Base-by-base conservation (phyloP, 768 basidiomycete genomes). In the Mycena maculata region DNA sequence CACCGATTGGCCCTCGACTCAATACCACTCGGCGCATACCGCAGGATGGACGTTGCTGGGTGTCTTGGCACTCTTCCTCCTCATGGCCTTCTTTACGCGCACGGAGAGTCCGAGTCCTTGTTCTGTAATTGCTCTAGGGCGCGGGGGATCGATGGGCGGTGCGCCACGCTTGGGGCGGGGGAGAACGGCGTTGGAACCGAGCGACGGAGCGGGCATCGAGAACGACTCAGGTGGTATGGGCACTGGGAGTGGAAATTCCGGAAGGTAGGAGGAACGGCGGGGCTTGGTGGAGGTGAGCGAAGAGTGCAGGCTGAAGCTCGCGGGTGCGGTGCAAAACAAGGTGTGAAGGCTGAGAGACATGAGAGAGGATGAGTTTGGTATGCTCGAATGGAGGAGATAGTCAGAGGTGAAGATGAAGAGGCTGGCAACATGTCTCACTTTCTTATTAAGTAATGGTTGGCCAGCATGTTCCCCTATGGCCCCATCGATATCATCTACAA, bases 141-240 rank as follows among this genome's bases (percentile, higher is more conserved):
- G 30, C 27, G 41, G 30, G 5, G 18, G n/a, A 12, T 62, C 50
- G 53, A 63, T 41, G 27, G 53, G 30, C 42, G 62, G 62, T 20
- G 62, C 62, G 36, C 62, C 62, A n/a, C 53, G 45, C 16, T 55
- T 55, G n/a, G 62, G 62, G 53, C 44, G 44, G 23, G 62, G 62
- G 18, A 63, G 62, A 25, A 47, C 4, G 6, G 22, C 53, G 30
- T 56, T 48, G 41, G 62, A 63, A 44, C 62, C 62, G 44, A 55
- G 62, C 4, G 42, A 63, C 2, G 62, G 62, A 2, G 62, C 36
- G 36, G 62, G 62, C 7, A 47, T 23, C 44, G 62, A 36, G 7
- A 63, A 25, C 5, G 44, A 33, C 13, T 33, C 53, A 16, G 33
- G 42, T 8, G 41, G 62, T 10, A 48, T 4, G 20, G 62, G 62